Conservation (phyloP, 176 grass and related monocot genomes). For the Lolium multiflorum region DNA sequence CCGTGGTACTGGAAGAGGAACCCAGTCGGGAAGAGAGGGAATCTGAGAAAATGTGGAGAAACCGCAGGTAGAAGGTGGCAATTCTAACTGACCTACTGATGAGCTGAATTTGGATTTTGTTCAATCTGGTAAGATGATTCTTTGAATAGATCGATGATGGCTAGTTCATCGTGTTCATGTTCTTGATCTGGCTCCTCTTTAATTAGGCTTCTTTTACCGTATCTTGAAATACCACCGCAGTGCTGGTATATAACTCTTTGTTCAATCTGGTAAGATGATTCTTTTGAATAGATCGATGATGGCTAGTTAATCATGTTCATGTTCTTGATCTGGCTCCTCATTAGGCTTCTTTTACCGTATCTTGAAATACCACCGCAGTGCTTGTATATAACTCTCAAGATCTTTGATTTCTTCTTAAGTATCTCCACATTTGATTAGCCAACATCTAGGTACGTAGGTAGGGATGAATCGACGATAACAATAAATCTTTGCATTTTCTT, state of each 20-base stretch:
- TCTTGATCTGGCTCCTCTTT: neutral
- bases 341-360: too few species aligned
- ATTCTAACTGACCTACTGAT: constrained; percentile 23
- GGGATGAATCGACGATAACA: neutral
- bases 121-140: constrained; percentile 4
- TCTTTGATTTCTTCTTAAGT: constrained; percentile 25
- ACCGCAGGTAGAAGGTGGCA: constrained; percentile 36
- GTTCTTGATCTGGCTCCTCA: neutral
- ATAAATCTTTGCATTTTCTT: neutral
- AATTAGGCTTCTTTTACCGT: too few species aligned
- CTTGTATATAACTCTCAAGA: neutral
- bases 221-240: too few species aligned
- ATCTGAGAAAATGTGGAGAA: constrained; percentile 30
- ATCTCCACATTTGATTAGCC: constrained; percentile 21
- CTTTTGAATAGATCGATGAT: constrained; percentile 12
- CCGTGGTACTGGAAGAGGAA: neutral
- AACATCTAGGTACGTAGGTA: neutral
- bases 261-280: constrained; percentile 14
- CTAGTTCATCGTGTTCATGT: neutral
- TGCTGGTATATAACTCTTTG: neutral
- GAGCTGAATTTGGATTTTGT: constrained; percentile 17
- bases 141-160: constrained; percentile 7
- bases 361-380: too few species aligned
- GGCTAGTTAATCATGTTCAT: neutral
- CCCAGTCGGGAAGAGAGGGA: neutral